Conservation (phyloP, 2,329 filamentous ascomycete species). For the Cladophialophora bantiana region DNA sequence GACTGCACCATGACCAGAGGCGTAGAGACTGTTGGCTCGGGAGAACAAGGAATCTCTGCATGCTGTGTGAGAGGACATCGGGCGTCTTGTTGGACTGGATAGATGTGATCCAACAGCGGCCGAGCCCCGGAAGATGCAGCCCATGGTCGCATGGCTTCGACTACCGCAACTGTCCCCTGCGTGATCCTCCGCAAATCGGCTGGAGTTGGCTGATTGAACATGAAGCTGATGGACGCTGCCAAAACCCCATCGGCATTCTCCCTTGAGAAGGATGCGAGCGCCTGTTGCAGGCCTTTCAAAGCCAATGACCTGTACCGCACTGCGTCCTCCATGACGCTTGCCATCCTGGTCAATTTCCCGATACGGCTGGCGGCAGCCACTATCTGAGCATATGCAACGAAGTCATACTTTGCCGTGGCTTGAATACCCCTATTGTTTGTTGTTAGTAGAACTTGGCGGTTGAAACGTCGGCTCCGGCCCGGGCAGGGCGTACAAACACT, state of each 20-base stretch:
- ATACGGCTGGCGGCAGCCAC: constrained; percentile 20
- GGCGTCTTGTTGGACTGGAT: background rate
- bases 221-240: constrained; percentile 82
- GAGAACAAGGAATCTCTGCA: background rate
- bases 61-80: background rate
- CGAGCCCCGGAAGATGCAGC: background rate
- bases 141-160: constrained; percentile 16
- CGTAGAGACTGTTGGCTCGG: background rate
- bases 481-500: constrained; percentile 1
- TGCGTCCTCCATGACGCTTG: constrained; percentile 22
- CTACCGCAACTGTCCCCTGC: constrained; percentile 15
- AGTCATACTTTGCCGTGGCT: constrained; percentile 19
- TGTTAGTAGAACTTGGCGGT: background rate
- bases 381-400: constrained; percentile 20
- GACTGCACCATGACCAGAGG: constrained; percentile 15
- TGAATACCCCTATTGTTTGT: constrained; percentile 7
- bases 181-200: constrained; percentile 13
- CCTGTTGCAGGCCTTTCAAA: constrained; percentile 83
- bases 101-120: constrained; percentile 3
- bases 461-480: background rate
- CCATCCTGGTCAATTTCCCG: constrained; percentile 9
- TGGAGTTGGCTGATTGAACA: constrained; percentile 21
- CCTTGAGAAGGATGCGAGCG: constrained; percentile 81
- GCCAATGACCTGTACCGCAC: constrained; percentile 80
- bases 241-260: constrained; percentile 88